Percentiles rank a stretch among this genome's conserved stretches.
These are phyloP conservation scores for Aspergillus quadrilineatus DNA, from an alignment of 2,329 filamentous ascomycete genomes.

Conservation along the genomic window DNA sequence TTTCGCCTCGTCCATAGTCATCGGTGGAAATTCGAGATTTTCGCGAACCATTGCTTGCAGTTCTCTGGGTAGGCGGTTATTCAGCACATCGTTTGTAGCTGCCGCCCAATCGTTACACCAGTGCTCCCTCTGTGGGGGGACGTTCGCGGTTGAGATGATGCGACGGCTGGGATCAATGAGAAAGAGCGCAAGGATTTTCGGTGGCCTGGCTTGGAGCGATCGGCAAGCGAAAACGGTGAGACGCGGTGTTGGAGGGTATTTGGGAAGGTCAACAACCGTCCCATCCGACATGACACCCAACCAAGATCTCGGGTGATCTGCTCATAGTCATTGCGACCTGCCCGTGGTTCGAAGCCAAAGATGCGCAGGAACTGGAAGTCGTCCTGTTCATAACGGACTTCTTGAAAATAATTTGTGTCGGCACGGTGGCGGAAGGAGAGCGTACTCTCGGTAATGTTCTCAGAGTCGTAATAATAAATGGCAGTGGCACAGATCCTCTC, in stretches of 20 bases:
- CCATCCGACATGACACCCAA: not conserved
- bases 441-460: constrained; percentile 59
- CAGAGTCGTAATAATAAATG: constrained; percentile 63
- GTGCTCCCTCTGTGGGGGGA: constrained; percentile 12
- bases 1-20: constrained; percentile 18
- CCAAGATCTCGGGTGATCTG: constrained; percentile 18
- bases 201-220: constrained; percentile 1
- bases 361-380: constrained; percentile 3
- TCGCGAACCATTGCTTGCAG: constrained; percentile 31
- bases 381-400: constrained; percentile 3
- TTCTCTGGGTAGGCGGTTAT: constrained; percentile 20
- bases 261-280: constrained; percentile 8
- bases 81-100: constrained; percentile 14
- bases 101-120: constrained; percentile 8
- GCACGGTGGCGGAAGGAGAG: constrained; percentile 51
- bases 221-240: constrained; percentile 1
- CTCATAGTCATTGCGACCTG: constrained; percentile 12
- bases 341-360: constrained; percentile 6
- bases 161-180: constrained; percentile 10
- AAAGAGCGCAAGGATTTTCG: constrained; percentile 4
- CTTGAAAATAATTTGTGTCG: constrained; percentile 4
- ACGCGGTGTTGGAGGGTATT: constrained; percentile 9
- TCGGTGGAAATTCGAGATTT: constrained; percentile 21
- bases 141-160: constrained; percentile 11
- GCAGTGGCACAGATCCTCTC: constrained; percentile 64